These are phyloP conservation scores for Kazachstania psychrophila DNA, from an alignment of 805 yeast genomes.

Conservation along the genomic window DNA sequence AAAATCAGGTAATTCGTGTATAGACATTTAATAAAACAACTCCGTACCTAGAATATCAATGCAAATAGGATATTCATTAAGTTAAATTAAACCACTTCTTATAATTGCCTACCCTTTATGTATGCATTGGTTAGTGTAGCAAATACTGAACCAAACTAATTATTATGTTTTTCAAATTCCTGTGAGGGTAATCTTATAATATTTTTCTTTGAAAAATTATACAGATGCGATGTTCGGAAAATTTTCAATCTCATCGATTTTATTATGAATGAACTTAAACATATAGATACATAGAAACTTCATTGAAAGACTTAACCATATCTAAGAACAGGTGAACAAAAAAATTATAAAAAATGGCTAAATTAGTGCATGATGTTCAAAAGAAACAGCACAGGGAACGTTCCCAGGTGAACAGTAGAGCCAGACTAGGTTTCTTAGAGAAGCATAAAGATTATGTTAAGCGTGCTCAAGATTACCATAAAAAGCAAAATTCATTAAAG, in stretches of 20 bases:
- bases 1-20: slow-evolving; percentile 12
- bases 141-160: no score
- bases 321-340: not conserved
- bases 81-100: no score
- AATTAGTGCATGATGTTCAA: slow-evolving; percentile 80
- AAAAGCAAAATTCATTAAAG: slow-evolving; percentile 52
- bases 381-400: slow-evolving; percentile 95
- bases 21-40: not conserved
- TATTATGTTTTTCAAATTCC: no score
- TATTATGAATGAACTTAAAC: no score
- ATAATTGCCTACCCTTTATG: no score
- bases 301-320: no score
- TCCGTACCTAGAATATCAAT: no score
- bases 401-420: slow-evolving; percentile 70
- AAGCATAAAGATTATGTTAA: slow-evolving; percentile 80
- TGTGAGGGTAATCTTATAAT: not conserved
- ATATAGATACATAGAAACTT: no score
- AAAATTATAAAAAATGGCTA: slow-evolving; percentile 43
- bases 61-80: no score
- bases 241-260: slow-evolving; percentile 5
- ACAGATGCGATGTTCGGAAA: no score
- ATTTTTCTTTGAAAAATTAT: slow-evolving; percentile 1
- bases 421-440: slow-evolving; percentile 76
- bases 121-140: no score
- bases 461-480: slow-evolving; percentile 58